These are phyloP conservation scores for Pyrenophora teres DNA, from an alignment of 2,329 filamentous ascomycete species.

Conservation along the genomic window DNA sequence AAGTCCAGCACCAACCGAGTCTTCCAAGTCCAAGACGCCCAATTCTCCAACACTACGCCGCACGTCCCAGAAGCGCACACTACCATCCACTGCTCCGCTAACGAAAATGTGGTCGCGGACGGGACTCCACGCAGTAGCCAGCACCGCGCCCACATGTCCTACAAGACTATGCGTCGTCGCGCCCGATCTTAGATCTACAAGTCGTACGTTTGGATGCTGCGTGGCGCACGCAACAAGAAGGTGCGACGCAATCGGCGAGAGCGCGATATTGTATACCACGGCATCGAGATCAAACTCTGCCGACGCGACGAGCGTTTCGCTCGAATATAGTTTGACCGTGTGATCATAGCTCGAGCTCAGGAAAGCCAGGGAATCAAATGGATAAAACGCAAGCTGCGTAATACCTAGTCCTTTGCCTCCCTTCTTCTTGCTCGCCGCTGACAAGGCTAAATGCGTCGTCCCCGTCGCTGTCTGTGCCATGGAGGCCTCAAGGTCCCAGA, in stretches of 20 bases:
- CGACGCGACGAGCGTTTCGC: constrained; percentile 63
- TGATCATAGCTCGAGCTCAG: constrained; percentile 79
- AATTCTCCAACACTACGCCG: constrained; percentile 76
- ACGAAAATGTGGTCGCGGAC: constrained; percentile 77
- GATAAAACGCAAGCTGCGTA: constrained; percentile 77
- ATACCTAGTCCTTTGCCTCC: constrained; percentile 69
- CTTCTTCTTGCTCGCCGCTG: constrained; percentile 34
- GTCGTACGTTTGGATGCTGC: constrained; percentile 79
- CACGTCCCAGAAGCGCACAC: constrained; percentile 84
- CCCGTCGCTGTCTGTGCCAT: constrained; percentile 20
- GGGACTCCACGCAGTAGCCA: constrained; percentile 79
- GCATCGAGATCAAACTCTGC: constrained; percentile 71
- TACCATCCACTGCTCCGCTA: constrained; percentile 83
- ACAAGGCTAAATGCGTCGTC: constrained; percentile 32
- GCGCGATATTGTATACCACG: constrained; percentile 75
- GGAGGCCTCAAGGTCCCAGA: constrained; percentile 78
- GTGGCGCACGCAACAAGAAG: constrained; percentile 87
- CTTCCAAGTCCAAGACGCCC: constrained; percentile 81
- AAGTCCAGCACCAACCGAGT: constrained; percentile 64
- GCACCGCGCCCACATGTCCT: constrained; percentile 58
- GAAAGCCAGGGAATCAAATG: constrained; percentile 76
- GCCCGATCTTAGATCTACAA: constrained; percentile 85
- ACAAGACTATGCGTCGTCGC: constrained; percentile 62
- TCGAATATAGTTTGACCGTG: constrained; percentile 75
- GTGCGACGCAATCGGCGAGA: constrained; percentile 73